Base-by-base conservation (phyloP, 2,329 filamentous ascomycete genomes). In the Aureobasidium sp. region DNA sequence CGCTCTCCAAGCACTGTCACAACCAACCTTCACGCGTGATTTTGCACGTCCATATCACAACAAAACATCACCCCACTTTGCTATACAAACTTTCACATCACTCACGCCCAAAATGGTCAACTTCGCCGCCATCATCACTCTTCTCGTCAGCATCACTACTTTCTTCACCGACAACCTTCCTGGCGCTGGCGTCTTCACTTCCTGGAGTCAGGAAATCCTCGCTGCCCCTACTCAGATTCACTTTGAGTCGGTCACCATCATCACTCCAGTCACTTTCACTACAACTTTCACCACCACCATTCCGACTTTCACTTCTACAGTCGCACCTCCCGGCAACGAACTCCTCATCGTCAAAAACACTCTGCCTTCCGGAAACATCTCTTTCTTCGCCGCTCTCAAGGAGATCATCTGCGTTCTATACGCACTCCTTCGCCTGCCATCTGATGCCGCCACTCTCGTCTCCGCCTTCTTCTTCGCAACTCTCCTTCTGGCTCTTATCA, bases 211-310 rank as follows among this genome's bases (percentile, higher is more conserved):
- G 36, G 53, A 57, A 9, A n/a, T 6, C 3, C 25, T 15, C 44
- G 29, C 44, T 30, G 11, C 29, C 11, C 15, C 29, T 25, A 27
- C 42, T 27, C 42, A 21, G 7, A 8, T n/a, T 8, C 6, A 9
- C 6, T 9, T 1, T 21, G 16, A 42, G 21, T 21, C 42, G n/a
- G 13, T 34, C 47, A 34, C 30, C 6, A 21, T 29, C 47, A 30
- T 9, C 30, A 34, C 47, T 27, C 21, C 41, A 3, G 15, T 44
- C 52, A 37, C 34, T 37, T 15, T 34, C 32, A 34, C 32, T 66
- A 94, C 93, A 0, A 77, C 97, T 55, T 97, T 97, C 67, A 82
- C 96, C 42, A 82, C 85, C 25, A 92, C 89, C 0, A 90, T 89
- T 1, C 86, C 97, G 64, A 77, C 93, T 45, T 89, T 91, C 0